Evolutionary conservation across 345 rosid genomes (phyloP).

Genomic region (Excoecaria cochinchinensis): DNA sequence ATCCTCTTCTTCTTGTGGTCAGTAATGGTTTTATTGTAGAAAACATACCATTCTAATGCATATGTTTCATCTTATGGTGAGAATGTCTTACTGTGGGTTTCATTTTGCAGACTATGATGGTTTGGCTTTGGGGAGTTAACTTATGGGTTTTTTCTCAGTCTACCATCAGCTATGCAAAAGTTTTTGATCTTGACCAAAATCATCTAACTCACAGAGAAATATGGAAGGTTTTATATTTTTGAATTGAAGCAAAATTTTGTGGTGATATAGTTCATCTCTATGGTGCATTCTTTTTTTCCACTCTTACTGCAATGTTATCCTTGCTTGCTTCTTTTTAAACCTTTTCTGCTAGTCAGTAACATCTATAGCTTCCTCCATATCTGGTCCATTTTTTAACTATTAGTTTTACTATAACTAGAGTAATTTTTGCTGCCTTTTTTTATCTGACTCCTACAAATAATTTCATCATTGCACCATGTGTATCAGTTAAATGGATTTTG

Average conservation of each 20-base stretch:
- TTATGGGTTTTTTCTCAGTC: slow-evolving; percentile 84
- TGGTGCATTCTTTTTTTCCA: background rate
- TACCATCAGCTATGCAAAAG: slow-evolving; percentile 68
- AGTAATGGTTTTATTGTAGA: slow-evolving; percentile 24
- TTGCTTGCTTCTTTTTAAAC: background rate
- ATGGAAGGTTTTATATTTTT: slow-evolving; percentile 72
- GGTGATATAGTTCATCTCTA: background rate
- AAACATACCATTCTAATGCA: slow-evolving; percentile 3
- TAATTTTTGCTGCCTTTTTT: background rate
- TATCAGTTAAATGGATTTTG: background rate
- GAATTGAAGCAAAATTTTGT: background rate
- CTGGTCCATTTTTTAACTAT: background rate
- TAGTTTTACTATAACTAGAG: background rate
- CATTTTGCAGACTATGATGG: slow-evolving; percentile 74
- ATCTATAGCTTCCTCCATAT: background rate
- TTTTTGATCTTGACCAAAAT: slow-evolving; percentile 79
- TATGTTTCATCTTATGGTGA: slow-evolving; percentile 5
- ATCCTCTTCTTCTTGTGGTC: slow-evolving; percentile 97
- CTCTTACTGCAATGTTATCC: background rate
- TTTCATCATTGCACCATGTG: slow-evolving; percentile 2
- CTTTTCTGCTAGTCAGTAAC: background rate
- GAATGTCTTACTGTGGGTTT: slow-evolving; percentile 23
- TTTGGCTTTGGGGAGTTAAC: slow-evolving; percentile 97
- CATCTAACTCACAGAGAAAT: slow-evolving; percentile 88
- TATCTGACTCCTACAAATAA: background rate